Evolutionary conservation across 139 green algal species (phyloP).

Genomic region (Chlamydomonas sp.): DNA sequence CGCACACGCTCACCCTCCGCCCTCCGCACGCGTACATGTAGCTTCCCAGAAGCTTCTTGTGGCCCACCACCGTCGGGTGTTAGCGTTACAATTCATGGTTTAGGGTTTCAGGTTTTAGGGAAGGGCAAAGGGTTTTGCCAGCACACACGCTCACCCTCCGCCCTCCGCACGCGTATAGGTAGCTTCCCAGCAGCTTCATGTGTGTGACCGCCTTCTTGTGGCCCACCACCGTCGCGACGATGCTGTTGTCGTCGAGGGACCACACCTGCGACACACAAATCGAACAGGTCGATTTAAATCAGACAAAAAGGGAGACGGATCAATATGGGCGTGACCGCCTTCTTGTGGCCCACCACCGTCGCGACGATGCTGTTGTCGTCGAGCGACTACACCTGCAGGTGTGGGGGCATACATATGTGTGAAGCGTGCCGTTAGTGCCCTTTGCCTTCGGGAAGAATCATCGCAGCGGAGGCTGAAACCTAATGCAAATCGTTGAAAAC

Average conservation of each 20-base stretch:
- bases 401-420: background rate
- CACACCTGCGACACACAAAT: no score
- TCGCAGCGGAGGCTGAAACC: no score
- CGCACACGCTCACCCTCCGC: no score
- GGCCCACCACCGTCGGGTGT: no score
- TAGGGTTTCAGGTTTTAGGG: no score
- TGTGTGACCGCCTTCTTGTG: constrained; percentile 66
- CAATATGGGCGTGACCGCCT: constrained; percentile 65
- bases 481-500: no score
- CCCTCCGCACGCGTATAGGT: constrained; percentile 57
- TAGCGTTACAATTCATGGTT: no score
- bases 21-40: no score
- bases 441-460: no score
- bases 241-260: constrained; percentile 42
- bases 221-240: constrained; percentile 35
- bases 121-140: background rate
- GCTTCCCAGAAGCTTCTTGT: no score
- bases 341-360: constrained; percentile 53
- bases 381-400: constrained; percentile 52
- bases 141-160: constrained; percentile 67
- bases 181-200: constrained; percentile 38
- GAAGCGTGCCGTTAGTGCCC: background rate
- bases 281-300: no score
- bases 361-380: constrained; percentile 27
- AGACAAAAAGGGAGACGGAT: background rate